Evolutionary conservation across 2,329 filamentous ascomycete species (phyloP), one percentile per base, ranked within the genome.

Genomic region (Sclerotinia nivalis): DNA sequence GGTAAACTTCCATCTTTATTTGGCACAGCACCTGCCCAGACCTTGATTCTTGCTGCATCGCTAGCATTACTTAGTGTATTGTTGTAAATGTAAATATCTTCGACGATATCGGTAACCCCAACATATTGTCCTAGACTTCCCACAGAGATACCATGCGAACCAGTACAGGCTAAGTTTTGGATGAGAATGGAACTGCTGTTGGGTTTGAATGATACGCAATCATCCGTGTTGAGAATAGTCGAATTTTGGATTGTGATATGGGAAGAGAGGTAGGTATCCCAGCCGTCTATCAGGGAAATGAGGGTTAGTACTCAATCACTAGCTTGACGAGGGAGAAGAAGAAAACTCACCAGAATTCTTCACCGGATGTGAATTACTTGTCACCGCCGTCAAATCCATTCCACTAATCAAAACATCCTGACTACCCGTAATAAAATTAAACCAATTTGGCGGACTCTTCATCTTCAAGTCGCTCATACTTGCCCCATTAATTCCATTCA

Each of bases 21-120:
- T 1, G 85, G 83, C 4, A 81, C 74, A 4, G 60, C 68, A 9
- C 73, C 73, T 5, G 70, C 86, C 86, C 86, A 90, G 73, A 88
- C 87, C 79, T 90, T 90, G 80, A 90, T 89, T 69, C 88, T 85
- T 0, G 87, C 88, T 58, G 86, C 86, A 72, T 89, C 85, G 56
- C 83, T 79, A n/a, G 81, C 81, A 71, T 84, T 84, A 71, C 79
- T 80, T 80, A 84, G 15, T 22, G 55, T 60, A 9, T 47, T 80
- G 73, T 87, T 85, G 8, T 80, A 78, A 0, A 81, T 84, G 8
- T 78, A 79, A 52, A 88, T 79, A 68, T 83, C 81, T 73, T 85
- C 80, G 13, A 88, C 81, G 20, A 80, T 82, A 73, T 88, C 85
- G 68, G 79, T 83, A 1, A 77, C 72, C 13, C 79, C 82, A 1